Percentiles rank a stretch among this genome's conserved stretches.
Evolutionary conservation across 1,139 yeast species (phyloP).

Genomic region (Magnusiomyces ingens): DNA sequence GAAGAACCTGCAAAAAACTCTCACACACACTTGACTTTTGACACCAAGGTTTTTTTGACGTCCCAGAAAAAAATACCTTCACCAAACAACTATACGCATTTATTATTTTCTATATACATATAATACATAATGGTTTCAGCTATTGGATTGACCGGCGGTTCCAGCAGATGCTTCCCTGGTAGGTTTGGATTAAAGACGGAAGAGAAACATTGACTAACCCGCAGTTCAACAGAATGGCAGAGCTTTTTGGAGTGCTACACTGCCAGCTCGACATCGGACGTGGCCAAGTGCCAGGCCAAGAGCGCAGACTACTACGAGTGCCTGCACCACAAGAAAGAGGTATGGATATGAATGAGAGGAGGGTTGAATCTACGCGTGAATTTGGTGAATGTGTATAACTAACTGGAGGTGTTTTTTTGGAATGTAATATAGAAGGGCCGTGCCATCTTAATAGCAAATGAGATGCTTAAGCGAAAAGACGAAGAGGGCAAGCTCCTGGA

Average conservation of each 20-base stretch:
- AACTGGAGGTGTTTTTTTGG: neutral
- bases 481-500: conserved; percentile 19
- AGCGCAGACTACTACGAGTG: conserved; percentile 46
- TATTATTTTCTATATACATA: neutral
- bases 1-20: neutral
- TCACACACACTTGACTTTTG: neutral
- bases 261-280: conserved; percentile 34
- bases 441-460: conserved; percentile 20
- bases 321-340: conserved; percentile 43
- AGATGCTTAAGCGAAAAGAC: conserved; percentile 25
- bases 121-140: conserved; percentile 33
- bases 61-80: neutral
- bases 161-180: conserved; percentile 43
- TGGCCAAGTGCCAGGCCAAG: conserved; percentile 35
- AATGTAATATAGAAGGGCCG: conserved; percentile 10
- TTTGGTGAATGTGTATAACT: neutral
- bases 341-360: conserved; percentile 15
- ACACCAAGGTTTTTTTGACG: neutral
- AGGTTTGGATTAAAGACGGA: conserved; percentile 20
- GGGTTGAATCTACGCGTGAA: neutral
- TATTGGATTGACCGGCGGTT: conserved; percentile 40
- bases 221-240: conserved; percentile 35
- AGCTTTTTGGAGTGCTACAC: conserved; percentile 42
- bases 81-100: neutral
- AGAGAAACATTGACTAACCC: neutral